Evolutionary conservation across 1,284 basidiomycete genomes (phyloP), one percentile per base, ranked within the genome.

Genomic region (Boletellus dicymbophilus): DNA sequence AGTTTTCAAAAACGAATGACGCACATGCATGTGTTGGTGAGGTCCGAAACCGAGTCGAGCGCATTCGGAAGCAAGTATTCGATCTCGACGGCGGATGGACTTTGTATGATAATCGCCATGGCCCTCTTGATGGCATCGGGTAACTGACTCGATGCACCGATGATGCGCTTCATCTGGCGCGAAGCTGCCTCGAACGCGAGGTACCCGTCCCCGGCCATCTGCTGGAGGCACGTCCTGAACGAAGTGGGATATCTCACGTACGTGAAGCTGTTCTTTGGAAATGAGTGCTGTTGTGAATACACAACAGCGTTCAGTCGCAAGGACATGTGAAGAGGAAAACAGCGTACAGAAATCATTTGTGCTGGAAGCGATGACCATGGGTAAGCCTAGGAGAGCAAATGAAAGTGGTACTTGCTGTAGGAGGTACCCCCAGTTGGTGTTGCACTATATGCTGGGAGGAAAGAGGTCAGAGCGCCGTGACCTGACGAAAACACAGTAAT

Each of bases 361-460:
- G 18, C 57, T 59, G 16, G 59, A 61, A 15, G 56, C 45, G 34
- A 59, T 56, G n/a, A 61, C 45, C 58, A 60, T 58, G 34, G 61
- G 49, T 8, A 53, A 60, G 23, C 58, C 57, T 4, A 59, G 53
- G 34, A 59, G 56, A 12, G 58, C 49, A 2, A 59, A 59, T 22
- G 59, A 61, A 5, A 61, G 53, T 1, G 59, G 59, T 25, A 57
- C 58, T 9, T 57, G 59, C 20, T 57, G 53, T 18, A 58, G 56
- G 26, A 58, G 48, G 37, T 58, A 52, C 13, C 58, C 58, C 58
- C 58, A 59, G 30, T 59, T 59, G 21, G 58, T 47, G 6, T 57
- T 59, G 28, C 56, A 61, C 58, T 57, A 61, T 59, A 56, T 59
- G 21, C 55, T 56, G 21, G 11, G 18, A 15, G 33, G 16, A 16